Evolutionary conservation across 2,329 filamentous ascomycete genomes (phyloP), one percentile per base, ranked within the genome.

Genomic region (Claviceps quebecensis): DNA sequence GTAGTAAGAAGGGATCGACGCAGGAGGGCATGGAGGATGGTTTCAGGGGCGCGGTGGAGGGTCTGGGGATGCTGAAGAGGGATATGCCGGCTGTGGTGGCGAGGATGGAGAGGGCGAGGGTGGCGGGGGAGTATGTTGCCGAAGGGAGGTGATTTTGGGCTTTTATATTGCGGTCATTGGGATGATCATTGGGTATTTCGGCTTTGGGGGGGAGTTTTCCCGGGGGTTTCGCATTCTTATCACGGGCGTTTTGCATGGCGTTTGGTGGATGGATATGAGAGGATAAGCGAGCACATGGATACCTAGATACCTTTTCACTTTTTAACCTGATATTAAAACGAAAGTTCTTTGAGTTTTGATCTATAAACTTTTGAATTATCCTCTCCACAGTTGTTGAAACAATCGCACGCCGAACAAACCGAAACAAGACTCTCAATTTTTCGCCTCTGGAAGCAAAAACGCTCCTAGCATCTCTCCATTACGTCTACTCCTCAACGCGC

Each of bases 81-180:
- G 75, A 77, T 38, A 76, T 84, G 75, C 78, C 80, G 16, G 72
- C 76, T 19, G 75, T 76, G 3, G 77, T 81, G 59, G 81, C 80
- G 50, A 77, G 72, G 63, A 82, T 83, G 75, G 80, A 83, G 69
- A 72, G 80, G 63, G 80, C 81, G 52, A 69, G 76, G 55, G 72
- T 76, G 16, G 80, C 78, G 22, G 77, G 74, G 16, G 72, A 77
- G 57, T 81, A 81, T 62, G 76, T 78, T 7, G 68, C 76, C 23
- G 61, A 61, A 26, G 59, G 62, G 37, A 59, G 61, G 17, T 47
- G 40, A 50, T 4, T 9, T 13, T 22, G 43, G 1, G 13, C 2
- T 34, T 19, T 47, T 37, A 29, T 14, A 36, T 43, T 29, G 38
- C 16, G 7, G 11, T 14, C 22, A 4, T 51, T 48, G 7, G 2